Evolutionary conservation across 2,329 filamentous ascomycete species (phyloP).

Genomic region (Aphanocladium album): DNA sequence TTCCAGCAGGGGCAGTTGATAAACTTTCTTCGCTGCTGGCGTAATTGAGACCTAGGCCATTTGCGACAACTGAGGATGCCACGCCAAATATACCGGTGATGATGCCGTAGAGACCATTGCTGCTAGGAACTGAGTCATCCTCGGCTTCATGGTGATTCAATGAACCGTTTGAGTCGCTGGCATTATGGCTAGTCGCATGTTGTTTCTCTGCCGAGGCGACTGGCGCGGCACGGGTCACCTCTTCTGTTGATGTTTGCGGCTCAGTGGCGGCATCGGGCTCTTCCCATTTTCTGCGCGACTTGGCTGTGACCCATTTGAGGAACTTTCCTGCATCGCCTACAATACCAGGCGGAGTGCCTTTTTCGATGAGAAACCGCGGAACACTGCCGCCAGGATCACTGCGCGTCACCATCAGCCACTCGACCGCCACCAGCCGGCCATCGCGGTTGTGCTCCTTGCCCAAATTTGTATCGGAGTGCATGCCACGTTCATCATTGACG

Average conservation of each 20-base stretch:
- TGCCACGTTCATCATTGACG: neutral
- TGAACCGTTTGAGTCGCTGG: neutral
- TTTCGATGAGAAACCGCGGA: constrained; percentile 85
- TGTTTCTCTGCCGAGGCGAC: neutral
- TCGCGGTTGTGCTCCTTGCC: constrained; percentile 19
- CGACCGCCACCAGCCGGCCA: constrained; percentile 47
- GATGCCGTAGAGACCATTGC: constrained; percentile 50
- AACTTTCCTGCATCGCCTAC: constrained; percentile 76
- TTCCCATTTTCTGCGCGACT: constrained; percentile 24
- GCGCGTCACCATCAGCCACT: constrained; percentile 91
- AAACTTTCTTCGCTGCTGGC: constrained; percentile 23
- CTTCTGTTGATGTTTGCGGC: neutral
- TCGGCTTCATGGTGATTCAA: constrained; percentile 11
- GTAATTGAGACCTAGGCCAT: constrained; percentile 26
- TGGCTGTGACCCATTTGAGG: constrained; percentile 61
- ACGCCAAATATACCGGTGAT: constrained; percentile 48
- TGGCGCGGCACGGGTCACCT: neutral
- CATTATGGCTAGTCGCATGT: neutral
- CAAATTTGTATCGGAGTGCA: constrained; percentile 10
- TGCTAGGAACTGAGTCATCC: constrained; percentile 31
- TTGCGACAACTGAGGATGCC: constrained; percentile 43
- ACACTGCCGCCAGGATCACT: constrained; percentile 87
- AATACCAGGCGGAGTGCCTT: constrained; percentile 77
- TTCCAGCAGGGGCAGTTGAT: constrained; percentile 21
- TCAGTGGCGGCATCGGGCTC: constrained; percentile 25